These are phyloP conservation scores for Coprinellus micaceus DNA, from an alignment of 768 basidiomycete genomes.

Conservation along the genomic window DNA sequence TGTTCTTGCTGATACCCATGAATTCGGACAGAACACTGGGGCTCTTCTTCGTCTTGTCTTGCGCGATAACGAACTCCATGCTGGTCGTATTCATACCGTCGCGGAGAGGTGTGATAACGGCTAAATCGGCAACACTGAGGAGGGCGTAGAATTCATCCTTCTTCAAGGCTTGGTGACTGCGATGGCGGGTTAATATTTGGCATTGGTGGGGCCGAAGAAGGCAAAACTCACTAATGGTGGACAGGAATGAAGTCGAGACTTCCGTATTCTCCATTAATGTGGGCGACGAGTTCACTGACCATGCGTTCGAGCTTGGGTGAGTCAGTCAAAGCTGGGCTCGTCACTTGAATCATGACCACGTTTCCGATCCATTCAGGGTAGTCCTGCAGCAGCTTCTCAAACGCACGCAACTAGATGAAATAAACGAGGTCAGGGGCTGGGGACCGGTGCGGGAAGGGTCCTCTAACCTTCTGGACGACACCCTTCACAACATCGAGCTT, in stretches of 20 bases:
- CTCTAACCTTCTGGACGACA: conserved; percentile 82
- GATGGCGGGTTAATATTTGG: background rate
- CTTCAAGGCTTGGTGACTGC: conserved; percentile 94
- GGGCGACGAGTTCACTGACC: conserved; percentile 89
- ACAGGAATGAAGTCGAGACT: conserved; percentile 93
- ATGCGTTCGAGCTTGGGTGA: conserved; percentile 91
- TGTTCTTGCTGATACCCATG: conserved; percentile 93
- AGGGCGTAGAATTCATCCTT: conserved; percentile 98
- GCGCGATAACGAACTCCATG: conserved; percentile 97
- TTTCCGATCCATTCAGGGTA: conserved; percentile 96
- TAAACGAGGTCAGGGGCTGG: background rate
- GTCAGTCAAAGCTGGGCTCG: conserved; percentile 88
- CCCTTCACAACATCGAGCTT: conserved; percentile 99
- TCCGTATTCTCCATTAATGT: conserved; percentile 95
- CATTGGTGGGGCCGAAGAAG: background rate
- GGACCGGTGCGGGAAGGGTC: background rate
- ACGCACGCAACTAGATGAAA: conserved; percentile 72
- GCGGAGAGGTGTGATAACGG: conserved; percentile 89
- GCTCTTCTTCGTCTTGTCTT: conserved; percentile 75
- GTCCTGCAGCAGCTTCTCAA: conserved; percentile 88
- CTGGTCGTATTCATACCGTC: conserved; percentile 99
- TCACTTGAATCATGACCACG: conserved; percentile 87
- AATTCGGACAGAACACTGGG: conserved; percentile 95
- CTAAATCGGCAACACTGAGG: conserved; percentile 88
- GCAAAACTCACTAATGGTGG: conserved; percentile 83